Conservation (phyloP, 73 alveolate species). For the Tetrahymena thermophila region DNA sequence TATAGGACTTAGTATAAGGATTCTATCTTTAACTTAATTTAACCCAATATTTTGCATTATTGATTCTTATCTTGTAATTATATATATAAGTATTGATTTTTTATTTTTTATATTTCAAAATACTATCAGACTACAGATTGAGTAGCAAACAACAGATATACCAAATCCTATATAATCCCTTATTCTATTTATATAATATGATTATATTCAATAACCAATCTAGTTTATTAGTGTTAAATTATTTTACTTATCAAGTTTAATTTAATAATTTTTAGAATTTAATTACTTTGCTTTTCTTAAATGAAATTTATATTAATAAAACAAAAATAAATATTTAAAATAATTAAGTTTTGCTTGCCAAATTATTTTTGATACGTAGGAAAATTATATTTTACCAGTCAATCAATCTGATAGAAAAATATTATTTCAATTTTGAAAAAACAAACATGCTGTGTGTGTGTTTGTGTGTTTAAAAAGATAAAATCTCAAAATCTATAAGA, state of each 20-base stretch:
- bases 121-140: neutral
- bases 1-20: conserved; percentile 25
- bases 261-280: neutral
- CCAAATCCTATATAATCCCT: too few species aligned
- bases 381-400: neutral
- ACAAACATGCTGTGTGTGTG: too few species aligned
- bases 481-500: too few species aligned
- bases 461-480: too few species aligned
- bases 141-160: too few species aligned
- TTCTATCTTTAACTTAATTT: conserved; percentile 35
- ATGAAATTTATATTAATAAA: neutral
- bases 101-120: neutral
- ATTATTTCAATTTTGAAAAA: neutral
- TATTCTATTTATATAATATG: too few species aligned
- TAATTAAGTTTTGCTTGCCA: neutral
- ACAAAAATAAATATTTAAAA: too few species aligned
- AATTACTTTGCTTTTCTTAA: neutral
- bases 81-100: neutral
- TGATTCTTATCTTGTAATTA: neutral
- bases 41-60: neutral
- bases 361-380: neutral
- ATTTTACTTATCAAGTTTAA: too few species aligned
- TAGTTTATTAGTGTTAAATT: too few species aligned
- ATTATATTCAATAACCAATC: too few species aligned
- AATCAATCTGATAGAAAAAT: neutral